Evolutionary conservation across 148 eudicot species (phyloP), one percentile per base, ranked within the genome.

Genomic region (Euryodendron excelsum): DNA sequence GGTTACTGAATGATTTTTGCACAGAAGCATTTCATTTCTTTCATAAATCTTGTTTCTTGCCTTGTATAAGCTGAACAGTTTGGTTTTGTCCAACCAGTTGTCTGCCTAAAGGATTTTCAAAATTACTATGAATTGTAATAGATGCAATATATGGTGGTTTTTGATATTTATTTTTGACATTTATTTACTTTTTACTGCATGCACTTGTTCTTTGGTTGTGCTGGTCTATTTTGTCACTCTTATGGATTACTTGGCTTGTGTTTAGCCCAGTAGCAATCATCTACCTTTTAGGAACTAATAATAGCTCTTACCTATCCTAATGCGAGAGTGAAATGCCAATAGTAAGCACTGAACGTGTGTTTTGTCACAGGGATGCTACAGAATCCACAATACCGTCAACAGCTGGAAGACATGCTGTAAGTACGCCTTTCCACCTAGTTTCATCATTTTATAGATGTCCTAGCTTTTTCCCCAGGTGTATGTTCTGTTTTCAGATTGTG

Each of bases 381-480:
- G 78, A 93, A 96, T 88, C 99, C 98, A 8, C 84, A 82, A 48
- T 91, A 93, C 77, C 97, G 95, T 79, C 93, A 89, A 87, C 99
- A 93, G 78, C 85, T 96, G 72, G 92, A 93, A 77, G 97, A 92
- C 65, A 93, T 96, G 99, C 72, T 96, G 99, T 96, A 87, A 87
- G 97, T 87, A 50, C 45, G 4, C 55, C 62, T 61, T 27, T 74
- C 37, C 76, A 25, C 76, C 21, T 65, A 25, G 28, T 37, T 71
- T 75, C 62, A 66, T 36, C 17, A 34, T 62, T 23, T 45, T 34
- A 52, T 62, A 48, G 4, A 9, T 68, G 45, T 72, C 15, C n/a
- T 47, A 33, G 39, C 53, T 52, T 71, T 33, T 69, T 36, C 2
- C 12, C 27, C n/a, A 64, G 18, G 1, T 79, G 8, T 58, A 37